phyloP scores from a whole-genome alignment of 2,329 filamentous ascomycete species.

The Aspergillus intermedius region DNA sequence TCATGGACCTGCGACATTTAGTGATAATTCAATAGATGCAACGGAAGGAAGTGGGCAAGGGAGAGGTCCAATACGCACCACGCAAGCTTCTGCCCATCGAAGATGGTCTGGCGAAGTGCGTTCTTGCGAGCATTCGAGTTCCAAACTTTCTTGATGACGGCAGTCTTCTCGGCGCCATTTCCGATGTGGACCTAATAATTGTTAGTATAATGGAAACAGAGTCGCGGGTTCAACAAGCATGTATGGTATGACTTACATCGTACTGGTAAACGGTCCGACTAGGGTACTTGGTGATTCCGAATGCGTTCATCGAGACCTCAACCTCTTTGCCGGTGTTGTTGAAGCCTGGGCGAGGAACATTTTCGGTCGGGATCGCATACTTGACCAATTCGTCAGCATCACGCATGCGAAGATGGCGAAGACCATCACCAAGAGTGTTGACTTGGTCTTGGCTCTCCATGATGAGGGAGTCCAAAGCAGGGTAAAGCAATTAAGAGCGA shows the following conservation, averaged over 20 bases:
- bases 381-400: conserved; percentile 23
- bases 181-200: conserved; percentile 57
- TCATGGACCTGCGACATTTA: conserved; percentile 30
- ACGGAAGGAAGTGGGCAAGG: not conserved
- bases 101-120: conserved; percentile 60
- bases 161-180: conserved; percentile 56
- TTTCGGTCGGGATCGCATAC: conserved; percentile 28
- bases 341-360: conserved; percentile 47
- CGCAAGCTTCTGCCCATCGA: conserved; percentile 76
- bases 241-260: conserved; percentile 56
- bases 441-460: conserved; percentile 19
- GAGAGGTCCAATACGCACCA: conserved; percentile 53
- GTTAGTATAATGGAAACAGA: conserved; percentile 7
- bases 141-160: conserved; percentile 72
- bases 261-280: conserved; percentile 68
- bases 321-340: conserved; percentile 54
- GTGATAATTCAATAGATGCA: conserved; percentile 27
- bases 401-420: conserved; percentile 19
- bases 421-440: conserved; percentile 14
- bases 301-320: conserved; percentile 64
- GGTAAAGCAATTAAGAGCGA: conserved; percentile 1
- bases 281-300: conserved; percentile 57
- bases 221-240: no score
- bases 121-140: conserved; percentile 55
- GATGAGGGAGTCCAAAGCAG: conserved; percentile 1